Percentiles rank a stretch among this genome's conserved stretches.
Evolutionary conservation across 129 eudicot genomes (phyloP).

Genomic region (Smallanthus sonchifolius): DNA sequence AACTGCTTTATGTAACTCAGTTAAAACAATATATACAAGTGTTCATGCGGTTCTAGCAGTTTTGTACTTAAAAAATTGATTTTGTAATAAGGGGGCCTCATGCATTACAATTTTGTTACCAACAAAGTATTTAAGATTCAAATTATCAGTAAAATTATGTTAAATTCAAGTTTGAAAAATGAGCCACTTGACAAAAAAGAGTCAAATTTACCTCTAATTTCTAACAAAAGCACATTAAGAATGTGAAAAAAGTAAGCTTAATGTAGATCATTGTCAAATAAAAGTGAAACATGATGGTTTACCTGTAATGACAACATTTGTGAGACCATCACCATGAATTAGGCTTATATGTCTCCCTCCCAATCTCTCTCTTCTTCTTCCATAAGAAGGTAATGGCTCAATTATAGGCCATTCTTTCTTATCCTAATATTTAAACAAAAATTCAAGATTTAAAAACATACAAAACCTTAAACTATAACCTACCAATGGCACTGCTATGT

Average conservation of each 20-base stretch:
- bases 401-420: constrained; percentile 90
- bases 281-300: constrained; percentile 15
- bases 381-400: constrained; percentile 94
- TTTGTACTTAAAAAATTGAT: too few species aligned
- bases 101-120: too few species aligned
- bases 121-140: constrained; percentile 7
- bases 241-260: constrained; percentile 11
- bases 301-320: constrained; percentile 97
- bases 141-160: background rate
- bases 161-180: background rate
- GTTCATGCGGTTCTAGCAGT: too few species aligned
- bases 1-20: too few species aligned
- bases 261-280: background rate
- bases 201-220: background rate
- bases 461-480: background rate
- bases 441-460: too few species aligned
- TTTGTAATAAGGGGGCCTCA: too few species aligned
- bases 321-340: constrained; percentile 74
- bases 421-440: constrained; percentile 41
- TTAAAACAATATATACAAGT: too few species aligned
- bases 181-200: background rate
- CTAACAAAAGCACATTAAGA: background rate
- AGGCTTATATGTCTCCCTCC: constrained; percentile 95
- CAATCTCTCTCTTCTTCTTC: constrained; percentile 93
- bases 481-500: too few species aligned